Percentiles rank a stretch among this genome's conserved stretches.
These are phyloP conservation scores for Plasmopara muralis DNA, from an alignment of 352 stramenopile genomes.

Conservation along the genomic window DNA sequence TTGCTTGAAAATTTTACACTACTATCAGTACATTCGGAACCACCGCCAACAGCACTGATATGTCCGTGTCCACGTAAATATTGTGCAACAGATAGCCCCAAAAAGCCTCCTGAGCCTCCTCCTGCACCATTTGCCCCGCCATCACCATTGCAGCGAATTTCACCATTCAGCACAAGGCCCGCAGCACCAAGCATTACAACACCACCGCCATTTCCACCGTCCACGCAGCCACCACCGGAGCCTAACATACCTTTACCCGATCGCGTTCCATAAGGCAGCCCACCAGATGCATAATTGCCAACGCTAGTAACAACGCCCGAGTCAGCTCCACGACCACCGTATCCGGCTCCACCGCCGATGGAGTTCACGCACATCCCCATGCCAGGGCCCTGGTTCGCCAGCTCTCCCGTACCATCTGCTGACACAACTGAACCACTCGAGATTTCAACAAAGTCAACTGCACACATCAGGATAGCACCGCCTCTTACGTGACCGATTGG, in stretches of 20 bases:
- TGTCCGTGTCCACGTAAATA: slow-evolving; percentile 49
- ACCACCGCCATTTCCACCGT: slow-evolving; percentile 57
- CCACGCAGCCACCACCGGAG: slow-evolving; percentile 62
- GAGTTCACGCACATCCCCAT: slow-evolving; percentile 48
- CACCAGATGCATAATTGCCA: slow-evolving; percentile 55
- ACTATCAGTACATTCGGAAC: slow-evolving; percentile 45
- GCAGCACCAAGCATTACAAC: slow-evolving; percentile 58
- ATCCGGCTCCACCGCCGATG: slow-evolving; percentile 60
- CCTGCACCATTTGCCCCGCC: slow-evolving; percentile 47
- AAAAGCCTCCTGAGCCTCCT: slow-evolving; percentile 67
- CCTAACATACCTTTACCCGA: slow-evolving; percentile 61
- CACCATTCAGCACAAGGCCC: slow-evolving; percentile 59
- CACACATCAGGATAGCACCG: slow-evolving; percentile 60
- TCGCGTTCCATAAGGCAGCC: slow-evolving; percentile 59
- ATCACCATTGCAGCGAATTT: slow-evolving; percentile 62
- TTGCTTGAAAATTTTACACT: slow-evolving; percentile 20
- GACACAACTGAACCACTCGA: slow-evolving; percentile 36
- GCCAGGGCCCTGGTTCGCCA: slow-evolving; percentile 58
- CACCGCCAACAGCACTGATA: slow-evolving; percentile 67
- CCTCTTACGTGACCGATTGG: slow-evolving; percentile 30
- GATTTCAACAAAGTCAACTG: slow-evolving; percentile 40
- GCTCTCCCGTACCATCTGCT: slow-evolving; percentile 52
- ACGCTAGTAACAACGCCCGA: slow-evolving; percentile 47
- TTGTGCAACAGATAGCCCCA: slow-evolving; percentile 53
- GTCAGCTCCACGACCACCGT: slow-evolving; percentile 63